These are phyloP conservation scores for Macrocystidia cucumis DNA, from an alignment of 1,284 basidiomycete genomes.

Conservation along the genomic window DNA sequence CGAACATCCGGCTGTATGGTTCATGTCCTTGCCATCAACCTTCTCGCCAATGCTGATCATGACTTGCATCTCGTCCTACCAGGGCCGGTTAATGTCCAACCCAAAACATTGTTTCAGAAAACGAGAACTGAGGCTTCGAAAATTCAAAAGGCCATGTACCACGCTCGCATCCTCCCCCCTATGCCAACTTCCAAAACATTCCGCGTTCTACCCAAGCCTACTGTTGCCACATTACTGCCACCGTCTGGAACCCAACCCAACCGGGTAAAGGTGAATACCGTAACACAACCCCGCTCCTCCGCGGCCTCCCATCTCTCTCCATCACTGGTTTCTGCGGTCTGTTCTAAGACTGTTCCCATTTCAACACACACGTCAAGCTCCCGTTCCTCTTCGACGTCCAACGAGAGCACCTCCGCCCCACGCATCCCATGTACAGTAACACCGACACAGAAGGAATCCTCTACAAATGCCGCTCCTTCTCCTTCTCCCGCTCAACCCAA, in stretches of 20 bases:
- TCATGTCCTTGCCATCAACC: constrained; percentile 4
- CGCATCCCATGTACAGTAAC: constrained; percentile 9
- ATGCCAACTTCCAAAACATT: constrained; percentile 38
- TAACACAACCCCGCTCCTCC: constrained; percentile 20
- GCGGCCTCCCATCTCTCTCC: constrained; percentile 8
- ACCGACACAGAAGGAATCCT: constrained; percentile 7
- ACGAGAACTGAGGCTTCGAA: constrained; percentile 61
- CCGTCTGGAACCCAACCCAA: constrained; percentile 21
- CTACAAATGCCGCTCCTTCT: constrained; percentile 12
- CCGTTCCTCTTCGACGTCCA: constrained; percentile 10
- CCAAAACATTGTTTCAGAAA: constrained; percentile 71
- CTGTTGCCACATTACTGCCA: constrained; percentile 26
- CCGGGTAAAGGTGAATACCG: constrained; percentile 36
- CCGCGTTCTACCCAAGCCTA: constrained; percentile 28
- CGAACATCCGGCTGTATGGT: constrained; percentile 45
- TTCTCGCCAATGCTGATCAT: constrained; percentile 11
- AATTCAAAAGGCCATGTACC: constrained; percentile 54
- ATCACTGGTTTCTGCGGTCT: not conserved
- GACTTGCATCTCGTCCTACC: constrained; percentile 10
- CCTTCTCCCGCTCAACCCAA: constrained; percentile 12
- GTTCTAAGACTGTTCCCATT: not conserved
- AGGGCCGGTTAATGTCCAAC: constrained; percentile 44
- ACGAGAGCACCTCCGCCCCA: constrained; percentile 8
- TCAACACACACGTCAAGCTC: no score
- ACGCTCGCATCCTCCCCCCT: constrained; percentile 39